phyloP scores from a whole-genome alignment of 192 early-diverging fungal species.

The Pilaira anomala region DNA sequence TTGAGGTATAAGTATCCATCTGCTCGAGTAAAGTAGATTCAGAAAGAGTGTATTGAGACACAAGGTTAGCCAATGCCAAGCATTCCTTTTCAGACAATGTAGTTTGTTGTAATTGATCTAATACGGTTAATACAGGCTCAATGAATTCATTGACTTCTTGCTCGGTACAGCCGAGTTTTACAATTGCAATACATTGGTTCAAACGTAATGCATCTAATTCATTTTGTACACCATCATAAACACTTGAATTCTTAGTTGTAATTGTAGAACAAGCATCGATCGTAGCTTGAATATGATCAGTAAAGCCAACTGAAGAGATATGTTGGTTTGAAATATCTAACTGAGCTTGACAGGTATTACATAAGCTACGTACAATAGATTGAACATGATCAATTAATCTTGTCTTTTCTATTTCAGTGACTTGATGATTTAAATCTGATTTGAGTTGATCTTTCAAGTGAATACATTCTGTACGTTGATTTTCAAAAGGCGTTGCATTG shows the following conservation, averaged over 20 bases:
- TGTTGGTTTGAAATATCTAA: neutral
- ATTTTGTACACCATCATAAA: neutral
- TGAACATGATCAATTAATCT: neutral
- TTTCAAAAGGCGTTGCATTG: neutral
- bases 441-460: no score
- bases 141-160: neutral
- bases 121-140: neutral
- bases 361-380: neutral
- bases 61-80: neutral
- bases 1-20: neutral
- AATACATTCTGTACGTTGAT: neutral
- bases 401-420: neutral
- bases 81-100: conserved; percentile 2
- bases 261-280: no score
- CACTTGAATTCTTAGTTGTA: no score
- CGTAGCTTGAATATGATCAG: no score
- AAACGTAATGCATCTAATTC: conserved; percentile 1
- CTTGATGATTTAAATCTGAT: no score
- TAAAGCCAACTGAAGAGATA: no score
- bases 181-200: neutral
- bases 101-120: neutral
- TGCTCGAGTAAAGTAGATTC: neutral
- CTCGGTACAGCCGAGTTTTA: neutral
- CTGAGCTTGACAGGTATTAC: neutral
- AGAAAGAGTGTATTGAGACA: conserved; percentile 3